Evolutionary conservation across 1,284 basidiomycete genomes (phyloP).

Genomic region (Flammula alnicola): DNA sequence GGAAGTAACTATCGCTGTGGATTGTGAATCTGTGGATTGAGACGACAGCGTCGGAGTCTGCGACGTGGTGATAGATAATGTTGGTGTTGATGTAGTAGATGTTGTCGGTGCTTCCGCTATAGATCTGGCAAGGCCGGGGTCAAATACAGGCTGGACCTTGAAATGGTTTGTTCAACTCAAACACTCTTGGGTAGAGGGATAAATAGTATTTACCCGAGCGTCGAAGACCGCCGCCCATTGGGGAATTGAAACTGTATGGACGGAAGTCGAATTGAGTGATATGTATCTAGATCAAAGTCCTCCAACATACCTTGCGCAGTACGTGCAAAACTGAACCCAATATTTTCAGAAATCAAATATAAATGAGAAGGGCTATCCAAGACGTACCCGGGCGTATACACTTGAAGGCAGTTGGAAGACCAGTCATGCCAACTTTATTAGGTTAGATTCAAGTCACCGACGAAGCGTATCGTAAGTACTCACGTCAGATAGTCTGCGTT

Average conservation of each 20-base stretch:
- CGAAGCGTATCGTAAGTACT: neutral
- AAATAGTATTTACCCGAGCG: neutral
- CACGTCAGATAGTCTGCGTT: slow-evolving; percentile 12
- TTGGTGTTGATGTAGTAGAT: too few relatives aligned
- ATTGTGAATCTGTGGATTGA: too few relatives aligned
- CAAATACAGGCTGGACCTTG: too few relatives aligned
- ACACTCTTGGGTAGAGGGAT: neutral
- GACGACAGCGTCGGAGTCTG: too few relatives aligned
- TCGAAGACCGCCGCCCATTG: slow-evolving; percentile 13
- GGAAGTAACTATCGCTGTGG: too few relatives aligned
- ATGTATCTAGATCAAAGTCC: neutral
- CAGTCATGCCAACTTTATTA: slow-evolving; percentile 17
- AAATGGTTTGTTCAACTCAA: neutral
- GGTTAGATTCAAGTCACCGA: neutral
- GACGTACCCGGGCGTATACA: neutral
- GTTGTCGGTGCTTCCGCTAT: neutral
- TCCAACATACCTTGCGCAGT: neutral
- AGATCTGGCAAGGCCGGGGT: too few relatives aligned
- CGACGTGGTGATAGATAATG: too few relatives aligned
- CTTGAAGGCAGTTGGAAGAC: slow-evolving; percentile 6
- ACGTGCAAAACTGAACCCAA: slow-evolving; percentile 1
- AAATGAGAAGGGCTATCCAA: neutral
- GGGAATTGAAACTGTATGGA: slow-evolving; percentile 8
- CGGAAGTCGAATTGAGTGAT: neutral
- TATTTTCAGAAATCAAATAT: neutral